Evolutionary conservation across 2,329 filamentous ascomycete genomes (phyloP).

Genomic region (Xylariomycetidae sp.): DNA sequence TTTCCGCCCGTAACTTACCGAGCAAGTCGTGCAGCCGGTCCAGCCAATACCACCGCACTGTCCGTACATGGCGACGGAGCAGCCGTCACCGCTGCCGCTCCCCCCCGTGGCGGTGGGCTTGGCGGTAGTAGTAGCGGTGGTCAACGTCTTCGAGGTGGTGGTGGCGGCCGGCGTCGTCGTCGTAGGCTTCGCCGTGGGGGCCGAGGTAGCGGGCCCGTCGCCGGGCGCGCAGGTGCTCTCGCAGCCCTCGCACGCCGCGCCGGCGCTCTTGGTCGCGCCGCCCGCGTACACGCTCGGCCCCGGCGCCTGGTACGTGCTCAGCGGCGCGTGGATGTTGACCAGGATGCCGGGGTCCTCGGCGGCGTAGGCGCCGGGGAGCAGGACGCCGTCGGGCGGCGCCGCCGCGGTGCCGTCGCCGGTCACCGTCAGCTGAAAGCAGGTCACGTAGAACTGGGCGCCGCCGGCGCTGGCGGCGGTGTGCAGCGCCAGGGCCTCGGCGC

Average conservation of each 20-base stretch:
- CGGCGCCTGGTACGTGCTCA: conserved; percentile 31
- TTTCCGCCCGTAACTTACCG: conserved; percentile 13
- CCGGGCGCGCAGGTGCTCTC: conserved; percentile 20
- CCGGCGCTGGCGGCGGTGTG: conserved; percentile 29
- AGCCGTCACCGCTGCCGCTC: no score
- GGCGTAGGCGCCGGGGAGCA: conserved; percentile 26
- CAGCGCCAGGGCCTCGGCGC: conserved; percentile 38
- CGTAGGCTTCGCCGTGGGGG: conserved; percentile 10
- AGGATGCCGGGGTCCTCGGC: conserved; percentile 22
- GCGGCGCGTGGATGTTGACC: conserved; percentile 29
- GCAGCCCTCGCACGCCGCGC: conserved; percentile 18
- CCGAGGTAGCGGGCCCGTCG: conserved; percentile 11
- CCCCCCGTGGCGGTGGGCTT: conserved; percentile 9
- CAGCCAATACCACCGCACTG: conserved; percentile 21
- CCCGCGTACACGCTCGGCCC: conserved; percentile 28
- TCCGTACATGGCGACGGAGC: conserved; percentile 15
- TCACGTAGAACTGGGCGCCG: conserved; percentile 27
- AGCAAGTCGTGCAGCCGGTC: conserved; percentile 19
- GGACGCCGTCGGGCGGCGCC: conserved; percentile 23
- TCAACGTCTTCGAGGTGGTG: conserved; percentile 5
- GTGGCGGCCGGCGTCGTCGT: conserved; percentile 1
- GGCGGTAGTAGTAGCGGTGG: conserved; percentile 4
- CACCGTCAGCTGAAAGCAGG: conserved; percentile 24
- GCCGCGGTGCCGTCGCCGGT: conserved; percentile 23
- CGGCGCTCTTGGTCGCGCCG: conserved; percentile 21